Base-by-base conservation (phyloP, 495 filamentous ascomycete genomes). In the Hypoxylon crocopeplum region DNA sequence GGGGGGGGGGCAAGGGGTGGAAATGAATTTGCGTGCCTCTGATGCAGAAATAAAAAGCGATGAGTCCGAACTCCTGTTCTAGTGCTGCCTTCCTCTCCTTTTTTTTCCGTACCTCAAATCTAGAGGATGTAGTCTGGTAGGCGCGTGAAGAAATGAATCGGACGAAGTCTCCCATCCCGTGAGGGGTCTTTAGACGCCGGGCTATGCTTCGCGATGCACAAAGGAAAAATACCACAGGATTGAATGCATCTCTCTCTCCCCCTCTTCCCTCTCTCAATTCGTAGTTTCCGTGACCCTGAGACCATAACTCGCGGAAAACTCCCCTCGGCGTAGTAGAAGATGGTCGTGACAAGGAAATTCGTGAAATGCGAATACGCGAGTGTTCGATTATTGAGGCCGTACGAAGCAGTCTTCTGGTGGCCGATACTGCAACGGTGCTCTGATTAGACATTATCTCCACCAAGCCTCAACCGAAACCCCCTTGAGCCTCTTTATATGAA, bases 121-220 rank as follows among this genome's bases (percentile, higher is more conserved):
- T 17, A 24, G 42, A 27, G 40, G 25, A 34, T 61, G 38, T 49
- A 48, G n/a, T 48, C 20, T 37, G 44, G 37, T 29, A 20, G 17
- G 36, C 24, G 17, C 13, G 20, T 39, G 22, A 38, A 20, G 21
- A 41, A 53, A 39, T 20, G 32, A 32, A 52, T 46, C 8, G 12
- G 20, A 46, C 17, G 4, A 20, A 50, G 39, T 47, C 52, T 52
- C 40, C 25, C 33, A 30, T 38, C 59, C 59, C 52, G 59, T 13
- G 59, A 57, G 59, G 52, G 59, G 21, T 32, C 38, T 44, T 49
- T 32, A 45, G 42, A 64, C 54, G 60, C 60, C 60, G 15, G 27
- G 59, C 59, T 52, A 63, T 63, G 52, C 59, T 63, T 63, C 53
- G 59, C 40, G 15, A 57, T 63, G 47, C 47, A 62, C 25, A 56